A percentile compares a stretch with the other conserved stretches of the same genome.
Conservation (phyloP, 2,329 filamentous ascomycete genomes). For the Trichoderma brevicompactum region DNA sequence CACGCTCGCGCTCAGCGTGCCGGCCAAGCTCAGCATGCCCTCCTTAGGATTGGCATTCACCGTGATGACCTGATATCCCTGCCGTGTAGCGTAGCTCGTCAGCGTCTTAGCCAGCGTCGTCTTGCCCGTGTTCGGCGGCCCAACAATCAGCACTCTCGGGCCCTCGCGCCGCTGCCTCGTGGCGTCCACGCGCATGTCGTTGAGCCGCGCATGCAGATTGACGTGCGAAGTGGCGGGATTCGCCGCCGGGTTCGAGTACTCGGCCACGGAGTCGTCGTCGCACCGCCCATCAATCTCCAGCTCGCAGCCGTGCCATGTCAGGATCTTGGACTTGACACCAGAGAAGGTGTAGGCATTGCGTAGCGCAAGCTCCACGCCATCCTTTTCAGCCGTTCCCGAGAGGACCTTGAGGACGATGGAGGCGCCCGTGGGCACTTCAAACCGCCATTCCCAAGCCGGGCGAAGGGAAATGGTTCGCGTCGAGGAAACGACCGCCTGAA, state of each 20-base stretch:
- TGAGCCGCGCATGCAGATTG: constrained; percentile 87
- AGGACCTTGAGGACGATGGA: constrained; percentile 63
- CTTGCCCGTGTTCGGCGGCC: constrained; percentile 79
- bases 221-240: constrained; percentile 80
- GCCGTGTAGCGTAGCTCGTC: constrained; percentile 76
- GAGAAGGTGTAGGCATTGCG: constrained; percentile 80
- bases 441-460: constrained; percentile 76
- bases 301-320: constrained; percentile 89
- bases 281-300: constrained; percentile 73
- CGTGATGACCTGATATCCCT: constrained; percentile 74
- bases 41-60: constrained; percentile 86
- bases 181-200: constrained; percentile 69
- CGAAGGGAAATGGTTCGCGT: constrained; percentile 58
- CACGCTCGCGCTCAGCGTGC: constrained; percentile 82
- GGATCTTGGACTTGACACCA: constrained; percentile 83
- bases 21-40: constrained; percentile 76
- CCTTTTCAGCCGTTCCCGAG: constrained; percentile 85
- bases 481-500: constrained; percentile 45
- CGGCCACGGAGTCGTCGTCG: constrained; percentile 60
- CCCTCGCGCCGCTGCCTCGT: constrained; percentile 57
- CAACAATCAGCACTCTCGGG: constrained; percentile 83
- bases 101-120: constrained; percentile 78
- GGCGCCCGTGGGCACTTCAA: constrained; percentile 64
- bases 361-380: constrained; percentile 88
- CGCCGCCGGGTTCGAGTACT: constrained; percentile 71